A percentile compares a stretch with the other conserved stretches of the same genome.
phyloP scores from a whole-genome alignment of 768 basidiomycete species.

The Termitomyces sp. region DNA sequence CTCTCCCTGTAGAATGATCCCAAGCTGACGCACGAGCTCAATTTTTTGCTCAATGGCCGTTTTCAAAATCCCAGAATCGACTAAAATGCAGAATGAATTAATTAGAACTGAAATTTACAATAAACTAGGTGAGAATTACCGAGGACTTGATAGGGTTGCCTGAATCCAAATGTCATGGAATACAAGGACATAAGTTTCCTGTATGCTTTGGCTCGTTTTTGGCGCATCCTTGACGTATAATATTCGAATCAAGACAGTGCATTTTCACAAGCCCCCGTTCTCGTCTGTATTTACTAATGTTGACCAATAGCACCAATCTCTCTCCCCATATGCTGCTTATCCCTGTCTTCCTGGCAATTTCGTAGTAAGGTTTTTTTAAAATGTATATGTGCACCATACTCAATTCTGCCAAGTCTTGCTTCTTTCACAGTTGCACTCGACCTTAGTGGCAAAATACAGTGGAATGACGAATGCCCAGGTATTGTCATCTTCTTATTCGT shows the following conservation, averaged over 20 bases:
- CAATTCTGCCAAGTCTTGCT: constrained; percentile 12
- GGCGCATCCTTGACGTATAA: constrained; percentile 56
- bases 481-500: constrained; percentile 17
- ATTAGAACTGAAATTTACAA: background rate
- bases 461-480: constrained; percentile 71
- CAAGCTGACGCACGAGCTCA: constrained; percentile 73
- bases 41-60: constrained; percentile 61
- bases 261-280: background rate
- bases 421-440: constrained; percentile 41
- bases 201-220: constrained; percentile 94
- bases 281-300: constrained; percentile 14
- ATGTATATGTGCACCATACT: background rate
- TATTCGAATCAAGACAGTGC: background rate
- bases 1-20: constrained; percentile 75
- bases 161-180: constrained; percentile 80
- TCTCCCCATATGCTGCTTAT: constrained; percentile 6
- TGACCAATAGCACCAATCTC: background rate
- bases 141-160: constrained; percentile 91
- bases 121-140: constrained; percentile 36
- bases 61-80: constrained; percentile 83
- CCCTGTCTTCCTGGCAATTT: constrained; percentile 21
- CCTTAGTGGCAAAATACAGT: constrained; percentile 55
- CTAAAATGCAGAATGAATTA: constrained; percentile 29
- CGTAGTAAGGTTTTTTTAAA: constrained; percentile 20
- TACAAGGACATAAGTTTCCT: constrained; percentile 93